Evolutionary conservation across 164 flowering plant genomes (phyloP), one percentile per base, ranked within the genome.

Genomic region (Amborella trichopoda): DNA sequence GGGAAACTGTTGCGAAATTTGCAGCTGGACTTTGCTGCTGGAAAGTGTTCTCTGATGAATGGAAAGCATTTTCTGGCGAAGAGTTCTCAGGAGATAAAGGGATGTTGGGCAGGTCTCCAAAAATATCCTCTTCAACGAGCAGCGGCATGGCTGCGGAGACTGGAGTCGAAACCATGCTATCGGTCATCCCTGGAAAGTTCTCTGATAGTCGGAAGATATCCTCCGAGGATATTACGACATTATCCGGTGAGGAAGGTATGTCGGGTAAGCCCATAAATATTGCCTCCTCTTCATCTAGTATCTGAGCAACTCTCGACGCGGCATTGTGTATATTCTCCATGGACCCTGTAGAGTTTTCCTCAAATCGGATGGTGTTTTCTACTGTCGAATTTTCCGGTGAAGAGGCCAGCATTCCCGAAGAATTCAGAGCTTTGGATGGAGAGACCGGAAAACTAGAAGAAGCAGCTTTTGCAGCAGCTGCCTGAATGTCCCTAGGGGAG

Each of bases 381-480:
- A n/a, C n/a, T n/a, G n/a, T n/a, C n/a, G n/a, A n/a, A n/a, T n/a
- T n/a, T n/a, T n/a, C n/a, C n/a, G n/a, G n/a, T n/a, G 34, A 30
- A 30, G 17, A 11, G 41, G 21, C 20, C 14, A 22, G 0, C 21
- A 6, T 9, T 0, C 3, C 16, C 20, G 41, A 11, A 16, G 21
- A 22, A 19, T n/a, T 22, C 16, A 38, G 19, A 14, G 30, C 11
- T 30, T 23, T 19, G 8, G 58, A 25, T 24, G 24, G 39, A 13
- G 39, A 27, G 24, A 23, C 54, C 26, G n/a, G 52, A 26, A 61
- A 46, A 6, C 24, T 42, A 2, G 58, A 24, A 6, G 69, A 55
- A 1, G 80, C 81, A 0, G 83, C 83, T 26, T 46, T 46, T 23
- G 76, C 61, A 0, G 80, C 83, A 3, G 83, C 83, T 1, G 60